Evolutionary conservation across 129 eudicot genomes (phyloP), one percentile per base, ranked within the genome.

Genomic region (Chrysanthemum seticuspe): DNA sequence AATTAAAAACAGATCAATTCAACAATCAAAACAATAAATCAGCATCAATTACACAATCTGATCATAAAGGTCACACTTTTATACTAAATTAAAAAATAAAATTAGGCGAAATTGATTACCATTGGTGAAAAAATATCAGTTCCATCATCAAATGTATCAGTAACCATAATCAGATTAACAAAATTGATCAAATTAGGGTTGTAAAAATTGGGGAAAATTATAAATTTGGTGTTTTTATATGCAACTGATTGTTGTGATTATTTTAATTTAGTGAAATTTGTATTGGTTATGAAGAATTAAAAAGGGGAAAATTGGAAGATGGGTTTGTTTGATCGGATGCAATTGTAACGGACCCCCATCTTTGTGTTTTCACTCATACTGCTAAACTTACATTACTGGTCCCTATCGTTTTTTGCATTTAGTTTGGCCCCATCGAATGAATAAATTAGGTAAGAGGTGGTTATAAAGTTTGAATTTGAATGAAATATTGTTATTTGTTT

Each of bases 101-200:
- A 70, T 19, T 21, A 48, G 61, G 19, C 6, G 21, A 31, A 44
- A 71, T 15, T 27, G 50, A 25, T 40, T 71, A 78, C 82, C 82
- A 71, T 65, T 45, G 77, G 77, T 21, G 77, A 78, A 59, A 71
- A 78, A 45, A 78, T 27, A 53, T 59, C 73, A 65, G 82, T 44
- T 64, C 68, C 77, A 34, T 71, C 82, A 64, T 71, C 82, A 64
- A 78, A 78, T 55, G 61, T 78, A 47, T 78, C 82, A 71, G 82
- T 71, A 64, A 71, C 73, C 82, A 78, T 78, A 62, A 69, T 13
- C 10, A 34, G 75, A 64, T 53, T 44, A 40, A 40, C 10, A 40
- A 40, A 52, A 77, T 61, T 23, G 25, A 23, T 23, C 25, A 23
- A 23, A 23, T 74, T 72, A 77, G 81, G 76, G 76, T 70, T 77